Evolutionary conservation across 306 rosid genomes (phyloP), one percentile per base, ranked within the genome.

Genomic region (Phaseolus lunatus): DNA sequence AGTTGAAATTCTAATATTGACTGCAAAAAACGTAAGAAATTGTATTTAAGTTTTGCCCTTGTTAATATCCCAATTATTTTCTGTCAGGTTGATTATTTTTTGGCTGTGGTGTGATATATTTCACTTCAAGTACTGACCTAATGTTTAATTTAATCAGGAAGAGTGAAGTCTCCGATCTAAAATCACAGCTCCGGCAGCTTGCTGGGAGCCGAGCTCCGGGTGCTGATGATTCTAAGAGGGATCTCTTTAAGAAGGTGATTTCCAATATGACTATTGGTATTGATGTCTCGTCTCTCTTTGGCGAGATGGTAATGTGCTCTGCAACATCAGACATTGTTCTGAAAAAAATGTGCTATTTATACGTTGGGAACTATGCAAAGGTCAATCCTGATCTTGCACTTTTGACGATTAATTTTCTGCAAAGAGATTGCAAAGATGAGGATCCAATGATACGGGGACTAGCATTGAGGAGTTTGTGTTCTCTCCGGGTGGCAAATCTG

Each of bases 241-340:
- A 96, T 56, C 97, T 96, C 69, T 96, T 89, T 81, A 96, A 96
- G 96, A 96, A 96, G 86, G 99, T 90, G 74, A 96, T 96, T 37
- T 96, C 99, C 58, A 89, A 91, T 85, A 96, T 96, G 99, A 96
- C 99, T 2, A 91, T 92, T 9, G 99, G 99, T 56, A 86, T 96
- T 63, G 98, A 96, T 37, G 98, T 92, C 70, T 92, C 99, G 0
- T 81, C 99, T 45, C 88, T 96, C 35, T 96, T 96, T 5, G 98
- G 98, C 18, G 99, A 96, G 94, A 96, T 96, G 98, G 98, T 96
- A 47, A 96, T 96, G 99, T 96, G 99, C 78, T 96, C 99, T 4
- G 99, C 97, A 15, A 87, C 99, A 2, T 87, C 98, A 0, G 98
- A 93, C 76, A 96, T 92, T 35, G 98, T 96, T 76, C 80, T 96